Percentiles rank a stretch among this genome's conserved stretches.
These are phyloP conservation scores for Malassezia restricta DNA, from an alignment of 1,284 basidiomycete species.

Conservation along the genomic window DNA sequence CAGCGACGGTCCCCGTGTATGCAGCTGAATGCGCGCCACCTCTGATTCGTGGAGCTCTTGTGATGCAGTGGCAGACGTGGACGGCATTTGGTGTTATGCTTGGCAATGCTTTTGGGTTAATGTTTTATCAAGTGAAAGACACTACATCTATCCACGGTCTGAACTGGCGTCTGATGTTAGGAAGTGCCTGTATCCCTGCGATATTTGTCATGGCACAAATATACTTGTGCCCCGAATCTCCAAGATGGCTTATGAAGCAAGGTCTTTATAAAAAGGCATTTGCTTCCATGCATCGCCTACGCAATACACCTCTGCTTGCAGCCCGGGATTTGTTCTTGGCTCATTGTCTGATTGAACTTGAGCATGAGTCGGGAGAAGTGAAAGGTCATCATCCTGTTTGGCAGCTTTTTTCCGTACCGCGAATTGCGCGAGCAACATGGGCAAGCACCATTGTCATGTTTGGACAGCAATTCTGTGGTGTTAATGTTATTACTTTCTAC, in stretches of 20 bases:
- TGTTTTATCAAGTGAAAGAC: conserved; percentile 10
- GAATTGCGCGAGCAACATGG: conserved; percentile 52
- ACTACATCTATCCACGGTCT: background rate
- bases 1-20: conserved; percentile 50
- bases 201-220: conserved; percentile 18
- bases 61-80: conserved; percentile 63
- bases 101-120: conserved; percentile 48
- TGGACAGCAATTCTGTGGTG: conserved; percentile 19
- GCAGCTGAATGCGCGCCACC: conserved; percentile 52
- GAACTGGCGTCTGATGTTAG: conserved; percentile 23
- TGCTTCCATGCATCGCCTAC: conserved; percentile 55
- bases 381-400: conserved; percentile 49
- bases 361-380: conserved; percentile 51
- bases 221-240: conserved; percentile 30
- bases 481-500: conserved; percentile 35
- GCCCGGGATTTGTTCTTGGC: conserved; percentile 56
- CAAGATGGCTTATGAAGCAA: conserved; percentile 28
- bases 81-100: conserved; percentile 64
- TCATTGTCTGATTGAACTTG: conserved; percentile 51
- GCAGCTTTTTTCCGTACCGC: conserved; percentile 55
- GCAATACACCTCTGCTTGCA: conserved; percentile 61
- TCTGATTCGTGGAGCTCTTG: conserved; percentile 61
- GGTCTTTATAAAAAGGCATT: conserved; percentile 51
- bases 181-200: conserved; percentile 10
- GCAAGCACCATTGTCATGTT: conserved; percentile 47